These are phyloP conservation scores for Massarina eburnea DNA, from an alignment of 2,329 filamentous ascomycete species.

Conservation along the genomic window DNA sequence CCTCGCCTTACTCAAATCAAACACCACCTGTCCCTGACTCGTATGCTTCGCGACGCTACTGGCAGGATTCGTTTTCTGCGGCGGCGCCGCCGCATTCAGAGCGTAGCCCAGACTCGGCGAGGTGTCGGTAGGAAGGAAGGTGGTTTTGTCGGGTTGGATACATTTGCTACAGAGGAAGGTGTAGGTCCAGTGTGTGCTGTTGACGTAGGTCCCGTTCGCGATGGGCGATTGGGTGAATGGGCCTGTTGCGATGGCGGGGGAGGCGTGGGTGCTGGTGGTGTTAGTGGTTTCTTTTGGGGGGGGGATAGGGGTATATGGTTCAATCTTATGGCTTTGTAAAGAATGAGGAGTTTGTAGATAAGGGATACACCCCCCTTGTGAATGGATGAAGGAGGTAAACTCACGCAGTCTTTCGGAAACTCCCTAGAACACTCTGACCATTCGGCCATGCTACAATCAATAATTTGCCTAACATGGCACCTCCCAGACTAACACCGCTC, in stretches of 20 bases:
- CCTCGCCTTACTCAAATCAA: constrained; percentile 28
- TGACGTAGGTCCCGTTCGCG: constrained; percentile 55
- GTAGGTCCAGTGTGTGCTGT: constrained; percentile 56
- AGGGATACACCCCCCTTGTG: no score
- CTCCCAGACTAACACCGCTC: constrained; percentile 52
- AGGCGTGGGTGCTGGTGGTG: constrained; percentile 47
- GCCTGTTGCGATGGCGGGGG: constrained; percentile 50
- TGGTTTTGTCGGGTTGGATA: constrained; percentile 31
- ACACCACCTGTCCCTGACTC: constrained; percentile 20
- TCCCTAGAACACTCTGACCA: constrained; percentile 47
- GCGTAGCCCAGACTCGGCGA: constrained; percentile 27
- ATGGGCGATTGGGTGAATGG: constrained; percentile 49
- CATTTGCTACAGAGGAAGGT: constrained; percentile 55
- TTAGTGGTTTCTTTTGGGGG: constrained; percentile 1
- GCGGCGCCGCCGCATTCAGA: constrained; percentile 21
- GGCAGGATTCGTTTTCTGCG: constrained; percentile 17
- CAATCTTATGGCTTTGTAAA: background rate
- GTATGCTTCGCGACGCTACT: constrained; percentile 23
- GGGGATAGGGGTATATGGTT: background rate
- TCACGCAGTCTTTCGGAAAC: constrained; percentile 47
- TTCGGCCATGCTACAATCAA: constrained; percentile 56
- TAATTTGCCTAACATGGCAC: constrained; percentile 52
- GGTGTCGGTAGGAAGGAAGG: constrained; percentile 25
- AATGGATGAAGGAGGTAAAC: constrained; percentile 4
- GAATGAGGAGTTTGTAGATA: background rate